These are phyloP conservation scores for Singerocomus inundabilis DNA, from an alignment of 1,284 basidiomycete species.

Conservation along the genomic window DNA sequence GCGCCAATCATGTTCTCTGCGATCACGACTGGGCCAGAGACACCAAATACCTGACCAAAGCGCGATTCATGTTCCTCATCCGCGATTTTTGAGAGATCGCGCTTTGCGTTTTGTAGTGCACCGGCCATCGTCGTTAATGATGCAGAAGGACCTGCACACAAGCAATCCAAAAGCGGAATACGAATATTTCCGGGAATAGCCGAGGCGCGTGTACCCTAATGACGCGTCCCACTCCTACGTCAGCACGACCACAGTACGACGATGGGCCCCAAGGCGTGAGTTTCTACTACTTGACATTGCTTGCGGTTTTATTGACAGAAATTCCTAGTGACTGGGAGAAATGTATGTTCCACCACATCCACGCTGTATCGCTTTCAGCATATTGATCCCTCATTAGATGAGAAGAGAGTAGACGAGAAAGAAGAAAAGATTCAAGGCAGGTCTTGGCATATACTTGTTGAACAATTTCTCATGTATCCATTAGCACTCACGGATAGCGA, in stretches of 20 bases:
- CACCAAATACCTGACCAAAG: conserved; percentile 90
- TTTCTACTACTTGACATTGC: conserved; percentile 14
- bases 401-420: conserved; percentile 80
- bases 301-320: conserved; percentile 6
- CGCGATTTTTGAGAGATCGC: conserved; percentile 78
- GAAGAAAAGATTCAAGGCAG: conserved; percentile 90
- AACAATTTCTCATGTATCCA: conserved; percentile 12
- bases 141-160: neutral
- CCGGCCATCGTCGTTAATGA: conserved; percentile 68
- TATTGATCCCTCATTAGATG: conserved; percentile 47
- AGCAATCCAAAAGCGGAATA: conserved; percentile 32
- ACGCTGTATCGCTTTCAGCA: neutral
- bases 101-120: conserved; percentile 87
- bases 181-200: conserved; percentile 26
- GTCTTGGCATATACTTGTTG: conserved; percentile 28
- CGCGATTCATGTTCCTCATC: conserved; percentile 89
- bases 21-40: conserved; percentile 95
- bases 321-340: conserved; percentile 90
- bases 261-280: conserved; percentile 85
- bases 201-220: conserved; percentile 30
- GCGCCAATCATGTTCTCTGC: conserved; percentile 96
- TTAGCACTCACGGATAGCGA: conserved; percentile 95
- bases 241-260: conserved; percentile 22
- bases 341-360: conserved; percentile 52
- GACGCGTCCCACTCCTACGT: conserved; percentile 32